Conservation (phyloP, 2,329 filamentous ascomycete species). For the Trichoderma pleuroti region DNA sequence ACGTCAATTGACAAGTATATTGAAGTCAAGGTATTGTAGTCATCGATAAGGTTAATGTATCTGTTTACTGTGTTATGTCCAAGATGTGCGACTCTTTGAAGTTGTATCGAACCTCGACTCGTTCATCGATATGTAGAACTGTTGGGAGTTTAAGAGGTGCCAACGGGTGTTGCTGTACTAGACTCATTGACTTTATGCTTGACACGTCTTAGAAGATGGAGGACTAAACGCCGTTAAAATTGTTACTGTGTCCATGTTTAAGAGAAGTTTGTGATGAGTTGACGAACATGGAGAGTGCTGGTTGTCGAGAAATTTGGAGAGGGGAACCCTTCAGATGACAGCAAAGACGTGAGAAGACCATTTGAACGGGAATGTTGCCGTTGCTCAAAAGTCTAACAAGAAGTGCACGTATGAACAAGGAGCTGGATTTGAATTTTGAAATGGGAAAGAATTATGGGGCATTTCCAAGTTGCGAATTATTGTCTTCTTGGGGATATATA, state of each 20-base stretch:
- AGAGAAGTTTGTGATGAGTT: too few species aligned
- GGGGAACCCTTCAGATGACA: background rate
- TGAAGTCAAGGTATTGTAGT: background rate
- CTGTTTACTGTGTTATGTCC: background rate
- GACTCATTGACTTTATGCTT: background rate
- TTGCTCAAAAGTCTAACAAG: too few species aligned
- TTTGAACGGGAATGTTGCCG: background rate
- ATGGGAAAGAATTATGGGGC: background rate
- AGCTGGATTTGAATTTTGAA: background rate
- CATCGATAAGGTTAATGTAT: background rate
- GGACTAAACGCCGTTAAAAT: background rate
- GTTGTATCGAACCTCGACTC: background rate
- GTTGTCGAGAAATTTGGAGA: too few species aligned
- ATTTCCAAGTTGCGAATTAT: background rate
- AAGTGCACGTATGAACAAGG: background rate
- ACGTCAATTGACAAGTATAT: too few species aligned
- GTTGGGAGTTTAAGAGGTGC: background rate
- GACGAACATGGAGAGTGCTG: too few species aligned
- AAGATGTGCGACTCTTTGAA: background rate
- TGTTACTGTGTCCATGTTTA: background rate
- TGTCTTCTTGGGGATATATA: background rate
- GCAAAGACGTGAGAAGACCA: background rate
- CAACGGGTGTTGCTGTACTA: rapidly evolving
- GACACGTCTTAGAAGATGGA: background rate
- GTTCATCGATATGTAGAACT: background rate